Evolutionary conservation across 257 asterid species (phyloP), one percentile per base, ranked within the genome.

Genomic region (Penstemon eatonii): DNA sequence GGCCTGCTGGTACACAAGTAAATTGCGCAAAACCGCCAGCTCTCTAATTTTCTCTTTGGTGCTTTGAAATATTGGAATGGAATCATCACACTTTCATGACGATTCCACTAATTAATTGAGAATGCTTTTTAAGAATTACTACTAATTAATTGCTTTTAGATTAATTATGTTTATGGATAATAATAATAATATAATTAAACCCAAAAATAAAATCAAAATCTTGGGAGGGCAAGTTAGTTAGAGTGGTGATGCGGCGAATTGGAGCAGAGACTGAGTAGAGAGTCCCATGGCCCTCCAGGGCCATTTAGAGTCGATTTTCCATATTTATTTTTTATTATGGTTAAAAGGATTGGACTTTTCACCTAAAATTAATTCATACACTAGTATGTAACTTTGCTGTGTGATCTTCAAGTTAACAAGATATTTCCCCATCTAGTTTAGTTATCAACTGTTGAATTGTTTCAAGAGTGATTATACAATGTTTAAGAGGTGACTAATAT

Each of bases 211-310:
- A 1, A 25, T 25, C 2, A 25, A 54, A 63, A 25, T 25, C 33
- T 51, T 62, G 4, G 13, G 15, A 51, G 78, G 83, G 61, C 78
- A 72, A 59, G 61, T 68, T 25, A 25, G 2, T 25, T 45, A 9
- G 53, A 13, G 63, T 6, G 5, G 80, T 8, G 85, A 73, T 44
- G 85, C 80, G 80, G 85, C 80, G 74, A 77, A 1, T n/a, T 4
- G 79, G 50, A 44, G 19, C 42, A 7, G 69, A 66, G 15, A 6
- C 3, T 7, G 9, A 1, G 33, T 4, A 60, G 33, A 25, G 52
- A 55, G 68, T 5, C 41, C 33, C 6, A 6, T 56, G 79, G 36
- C 85, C 80, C 69, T 76, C 82, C 61, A 36, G 1, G 51, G 59
- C 33, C 54, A 70, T 60, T 2, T 69, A 76, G 70, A 58, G 84